Evolutionary conservation across 495 filamentous ascomycete species (phyloP).

Genomic region (Haplographium delicatum): DNA sequence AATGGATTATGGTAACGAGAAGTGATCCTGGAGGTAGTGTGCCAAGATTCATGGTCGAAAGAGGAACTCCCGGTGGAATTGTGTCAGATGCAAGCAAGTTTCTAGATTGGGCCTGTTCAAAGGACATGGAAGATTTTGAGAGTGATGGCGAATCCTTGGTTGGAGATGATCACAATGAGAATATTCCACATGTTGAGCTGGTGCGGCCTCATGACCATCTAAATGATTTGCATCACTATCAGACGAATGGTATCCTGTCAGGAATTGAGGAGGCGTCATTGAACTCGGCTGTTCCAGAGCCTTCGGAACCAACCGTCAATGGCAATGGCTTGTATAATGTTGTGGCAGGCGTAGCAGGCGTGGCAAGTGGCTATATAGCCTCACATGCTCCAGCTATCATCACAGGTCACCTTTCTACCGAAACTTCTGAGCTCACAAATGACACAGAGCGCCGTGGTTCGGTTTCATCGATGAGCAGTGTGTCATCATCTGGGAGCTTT

Average conservation of each 20-base stretch:
- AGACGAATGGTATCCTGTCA: conserved; percentile 33
- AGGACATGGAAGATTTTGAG: conserved; percentile 40
- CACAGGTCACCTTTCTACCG: conserved; percentile 40
- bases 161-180: conserved; percentile 22
- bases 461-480: conserved; percentile 16
- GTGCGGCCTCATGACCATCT: conserved; percentile 10
- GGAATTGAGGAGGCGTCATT: conserved; percentile 22
- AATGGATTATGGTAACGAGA: conserved; percentile 94
- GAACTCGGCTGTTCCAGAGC: conserved; percentile 1
- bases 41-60: conserved; percentile 90
- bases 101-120: conserved; percentile 70
- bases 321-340: conserved; percentile 47
- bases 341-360: conserved; percentile 39
- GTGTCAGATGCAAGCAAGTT: conserved; percentile 80
- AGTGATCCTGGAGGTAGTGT: conserved; percentile 91
- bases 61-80: conserved; percentile 82
- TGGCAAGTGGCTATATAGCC: conserved; percentile 38
- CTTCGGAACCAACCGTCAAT: conserved; percentile 11
- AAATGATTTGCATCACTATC: conserved; percentile 24
- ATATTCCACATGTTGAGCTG: neutral
- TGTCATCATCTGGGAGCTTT: conserved; percentile 39
- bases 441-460: conserved; percentile 24
- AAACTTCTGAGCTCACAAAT: conserved; percentile 17
- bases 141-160: conserved; percentile 30
- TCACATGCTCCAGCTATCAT: conserved; percentile 27